Conservation (phyloP, 129 eudicot species). For the Centella asiatica region DNA sequence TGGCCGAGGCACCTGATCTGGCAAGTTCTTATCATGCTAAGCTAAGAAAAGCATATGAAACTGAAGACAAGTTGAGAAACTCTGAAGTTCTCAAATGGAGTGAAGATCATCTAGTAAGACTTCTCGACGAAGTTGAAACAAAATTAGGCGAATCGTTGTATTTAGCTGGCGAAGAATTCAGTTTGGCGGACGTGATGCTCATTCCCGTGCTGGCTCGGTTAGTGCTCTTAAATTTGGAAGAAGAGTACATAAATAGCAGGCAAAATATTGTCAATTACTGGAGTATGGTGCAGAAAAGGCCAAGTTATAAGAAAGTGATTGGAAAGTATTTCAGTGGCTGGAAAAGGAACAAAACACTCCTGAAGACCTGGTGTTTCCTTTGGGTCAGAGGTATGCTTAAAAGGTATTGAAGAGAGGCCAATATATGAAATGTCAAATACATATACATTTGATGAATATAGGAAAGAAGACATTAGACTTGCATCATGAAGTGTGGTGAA, state of each 20-base stretch:
- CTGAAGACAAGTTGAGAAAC: constrained; percentile 62
- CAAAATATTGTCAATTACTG: constrained; percentile 60
- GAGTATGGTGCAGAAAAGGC: constrained; percentile 48
- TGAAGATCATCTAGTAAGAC: constrained; percentile 47
- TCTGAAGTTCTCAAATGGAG: constrained; percentile 44
- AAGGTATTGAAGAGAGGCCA: constrained; percentile 28
- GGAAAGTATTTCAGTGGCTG: constrained; percentile 73
- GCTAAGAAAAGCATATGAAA: constrained; percentile 68
- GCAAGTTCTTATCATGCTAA: constrained; percentile 72
- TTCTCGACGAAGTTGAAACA: constrained; percentile 72
- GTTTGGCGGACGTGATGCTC: constrained; percentile 66
- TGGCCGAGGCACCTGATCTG: constrained; percentile 84
- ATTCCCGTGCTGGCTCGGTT: constrained; percentile 65
- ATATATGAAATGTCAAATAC: no score
- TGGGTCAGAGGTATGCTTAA: constrained; percentile 49
- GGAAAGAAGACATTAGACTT: background rate
- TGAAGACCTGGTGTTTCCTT: constrained; percentile 64
- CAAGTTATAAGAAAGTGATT: constrained; percentile 72
- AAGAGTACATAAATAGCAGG: constrained; percentile 40
- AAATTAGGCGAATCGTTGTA: constrained; percentile 48
- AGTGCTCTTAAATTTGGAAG: constrained; percentile 48
- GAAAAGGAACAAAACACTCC: constrained; percentile 57
- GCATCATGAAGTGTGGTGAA: no score
- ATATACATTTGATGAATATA: background rate
- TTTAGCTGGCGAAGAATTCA: constrained; percentile 62